Percentiles rank a stretch among this genome's conserved stretches.
These are phyloP conservation scores for Lentinus polychrous DNA, from an alignment of 1,284 basidiomycete species.

Conservation along the genomic window DNA sequence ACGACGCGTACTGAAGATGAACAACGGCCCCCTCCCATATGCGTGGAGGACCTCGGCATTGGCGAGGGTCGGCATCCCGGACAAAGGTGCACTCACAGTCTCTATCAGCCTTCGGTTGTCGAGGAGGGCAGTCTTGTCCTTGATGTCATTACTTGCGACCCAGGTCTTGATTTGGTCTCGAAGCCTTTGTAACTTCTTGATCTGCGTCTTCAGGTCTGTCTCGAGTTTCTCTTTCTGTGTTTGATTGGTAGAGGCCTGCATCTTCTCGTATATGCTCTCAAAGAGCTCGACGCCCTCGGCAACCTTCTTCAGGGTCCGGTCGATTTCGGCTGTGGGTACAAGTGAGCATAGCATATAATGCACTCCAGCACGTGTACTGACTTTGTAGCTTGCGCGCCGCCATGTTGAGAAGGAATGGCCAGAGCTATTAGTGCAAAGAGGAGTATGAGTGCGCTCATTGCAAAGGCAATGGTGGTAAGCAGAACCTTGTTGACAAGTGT, in stretches of 20 bases:
- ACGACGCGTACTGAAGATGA: conserved; percentile 9
- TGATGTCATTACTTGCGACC: conserved; percentile 98
- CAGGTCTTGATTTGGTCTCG: conserved; percentile 99
- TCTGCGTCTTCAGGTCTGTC: conserved; percentile 93
- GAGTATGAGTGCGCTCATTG: no score
- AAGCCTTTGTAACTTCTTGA: conserved; percentile 97
- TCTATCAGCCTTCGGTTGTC: conserved; percentile 97
- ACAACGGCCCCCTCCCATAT: conserved; percentile 4
- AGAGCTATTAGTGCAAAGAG: no score
- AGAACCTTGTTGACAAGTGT: not conserved
- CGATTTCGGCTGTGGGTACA: conserved; percentile 76
- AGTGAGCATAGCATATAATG: conserved; percentile 1
- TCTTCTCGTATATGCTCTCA: conserved; percentile 94
- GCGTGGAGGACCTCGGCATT: no score
- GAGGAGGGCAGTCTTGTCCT: conserved; percentile 92
- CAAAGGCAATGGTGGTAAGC: no score
- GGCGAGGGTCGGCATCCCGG: no score
- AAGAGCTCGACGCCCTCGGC: conserved; percentile 91
- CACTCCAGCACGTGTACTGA: conserved; percentile 26
- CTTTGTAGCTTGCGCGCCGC: conserved; percentile 80
- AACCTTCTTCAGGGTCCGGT: conserved; percentile 94
- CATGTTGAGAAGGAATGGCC: conserved; percentile 42
- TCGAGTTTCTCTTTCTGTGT: conserved; percentile 98
- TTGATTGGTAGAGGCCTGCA: conserved; percentile 88
- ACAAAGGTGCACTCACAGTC: conserved; percentile 50